Base-by-base conservation (phyloP, 2,329 filamentous ascomycete species). In the Talaromyces atroroseus region DNA sequence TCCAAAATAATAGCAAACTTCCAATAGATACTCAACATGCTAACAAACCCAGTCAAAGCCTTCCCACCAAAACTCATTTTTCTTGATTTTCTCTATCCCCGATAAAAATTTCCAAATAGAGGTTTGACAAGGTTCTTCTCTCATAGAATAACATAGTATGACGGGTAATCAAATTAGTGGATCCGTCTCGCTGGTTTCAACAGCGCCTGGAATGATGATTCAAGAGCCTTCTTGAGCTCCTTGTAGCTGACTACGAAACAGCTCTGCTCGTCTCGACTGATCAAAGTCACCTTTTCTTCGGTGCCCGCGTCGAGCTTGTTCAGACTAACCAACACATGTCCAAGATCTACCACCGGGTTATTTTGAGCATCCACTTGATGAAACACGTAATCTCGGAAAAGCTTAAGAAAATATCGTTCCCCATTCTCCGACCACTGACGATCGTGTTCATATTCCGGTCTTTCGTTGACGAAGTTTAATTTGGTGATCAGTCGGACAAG, bases 361-460 rank as follows among this genome's bases (percentile, higher is more conserved):
- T 90, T 91, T 57, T 90, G 85, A 29, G 83, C 82, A 69, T 97
- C 91, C 12, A 96, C 91, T 67, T 95, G 92, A 71, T 99, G 94
- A 74, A 97, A 99, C 42, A 96, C 90, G 65, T 95, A 97, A 73
- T 99, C 94, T 50, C 94, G 84, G 78, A 97, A 97, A 8, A 99
- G 81, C 74, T 96, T 96, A 61, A 99, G 79, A 68, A 90, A 88
- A 70, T 96, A 97, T 26, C 92, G 84, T 65, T 96, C 90, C 24
- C 92, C 92, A 49, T 89, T 94, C 71, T 97, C 92, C 4, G 90
- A 89, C 92, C 94, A 99, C 49, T 83, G 79, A 0, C 81, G 77
- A 59, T 92, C 88, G 42, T 85, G 84, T 53, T 90, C 88, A 60
- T 88, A 87, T 67, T 97, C 92, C 1, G 88, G 89, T 11, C 94